Conservation (phyloP, 805 yeast species). For the Sugiyamaella marilandica region DNA sequence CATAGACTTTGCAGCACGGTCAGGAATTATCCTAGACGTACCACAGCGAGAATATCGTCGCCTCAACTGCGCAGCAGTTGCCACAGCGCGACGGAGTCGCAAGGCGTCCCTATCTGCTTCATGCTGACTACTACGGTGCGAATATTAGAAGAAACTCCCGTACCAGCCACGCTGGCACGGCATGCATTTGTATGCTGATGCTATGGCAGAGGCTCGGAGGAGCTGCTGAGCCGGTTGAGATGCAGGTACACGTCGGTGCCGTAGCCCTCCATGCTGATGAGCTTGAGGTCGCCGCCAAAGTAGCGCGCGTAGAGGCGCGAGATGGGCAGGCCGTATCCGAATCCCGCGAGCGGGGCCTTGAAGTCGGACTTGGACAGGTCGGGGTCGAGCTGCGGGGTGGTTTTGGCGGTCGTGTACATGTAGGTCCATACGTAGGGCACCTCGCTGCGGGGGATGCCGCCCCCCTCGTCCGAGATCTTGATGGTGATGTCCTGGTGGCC, state of each 20-base stretch:
- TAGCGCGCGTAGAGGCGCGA: conserved; percentile 82
- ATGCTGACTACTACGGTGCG: no score
- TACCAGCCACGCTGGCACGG: no score
- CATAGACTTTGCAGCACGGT: no score
- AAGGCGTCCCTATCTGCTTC: no score
- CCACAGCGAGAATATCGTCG: no score
- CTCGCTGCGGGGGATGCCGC: conserved; percentile 83
- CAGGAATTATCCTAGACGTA: no score
- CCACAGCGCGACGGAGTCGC: no score
- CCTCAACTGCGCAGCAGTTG: no score
- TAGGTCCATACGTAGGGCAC: conserved; percentile 87
- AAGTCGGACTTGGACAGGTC: conserved; percentile 58
- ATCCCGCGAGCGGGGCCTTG: conserved; percentile 91
- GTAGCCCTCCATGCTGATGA: conserved; percentile 89
- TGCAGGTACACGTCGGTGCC: conserved; percentile 92
- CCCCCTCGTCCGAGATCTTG: conserved; percentile 89
- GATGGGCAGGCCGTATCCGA: conserved; percentile 87
- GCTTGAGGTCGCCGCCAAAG: conserved; percentile 83
- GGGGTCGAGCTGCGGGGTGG: conserved; percentile 60
- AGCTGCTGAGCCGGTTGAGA: conserved; percentile 69
- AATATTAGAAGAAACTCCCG: no score
- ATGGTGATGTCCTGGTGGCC: conserved; percentile 89
- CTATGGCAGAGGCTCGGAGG: conserved; percentile 56
- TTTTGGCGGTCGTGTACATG: conserved; percentile 79
- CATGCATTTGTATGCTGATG: not conserved